phyloP scores from a whole-genome alignment of 805 yeast genomes.

The Jamesozyma hellenica region DNA sequence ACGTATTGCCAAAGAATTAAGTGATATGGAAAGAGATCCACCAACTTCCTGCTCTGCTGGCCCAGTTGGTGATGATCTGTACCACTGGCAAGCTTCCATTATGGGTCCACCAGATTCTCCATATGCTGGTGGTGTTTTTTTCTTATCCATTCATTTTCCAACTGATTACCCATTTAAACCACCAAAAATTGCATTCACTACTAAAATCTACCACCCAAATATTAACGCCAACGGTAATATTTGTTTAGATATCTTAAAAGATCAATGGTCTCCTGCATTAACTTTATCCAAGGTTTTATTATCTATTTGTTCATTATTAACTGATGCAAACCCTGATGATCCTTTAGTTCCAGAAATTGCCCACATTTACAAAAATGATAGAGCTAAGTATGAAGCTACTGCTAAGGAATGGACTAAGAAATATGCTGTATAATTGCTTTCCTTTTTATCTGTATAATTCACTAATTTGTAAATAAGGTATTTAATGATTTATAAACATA shows the following conservation, averaged over 20 bases:
- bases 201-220: constrained; percentile 93
- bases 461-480: too few species aligned
- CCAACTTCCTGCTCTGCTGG: constrained; percentile 98
- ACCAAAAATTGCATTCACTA: constrained; percentile 83
- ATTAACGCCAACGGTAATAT: constrained; percentile 90
- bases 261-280: constrained; percentile 97
- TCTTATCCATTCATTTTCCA: constrained; percentile 91
- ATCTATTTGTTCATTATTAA: constrained; percentile 89
- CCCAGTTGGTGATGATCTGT: constrained; percentile 92
- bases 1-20: constrained; percentile 10
- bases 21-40: constrained; percentile 59
- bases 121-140: constrained; percentile 82
- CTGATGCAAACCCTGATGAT: constrained; percentile 97
- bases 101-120: constrained; percentile 97
- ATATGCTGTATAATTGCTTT: constrained; percentile 63
- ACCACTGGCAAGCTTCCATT: constrained; percentile 98
- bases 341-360: constrained; percentile 97
- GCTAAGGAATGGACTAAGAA: constrained; percentile 98
- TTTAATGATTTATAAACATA: too few species aligned
- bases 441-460: not conserved
- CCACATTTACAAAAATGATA: constrained; percentile 85
- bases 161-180: constrained; percentile 98
- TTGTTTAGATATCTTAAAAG: constrained; percentile 90
- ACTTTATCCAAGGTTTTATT: constrained; percentile 89
- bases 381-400: constrained; percentile 86